Percentiles rank a stretch among this genome's conserved stretches.
These are phyloP conservation scores for Nephelium lappaceum DNA, from an alignment of 345 rosid genomes.

Conservation along the genomic window DNA sequence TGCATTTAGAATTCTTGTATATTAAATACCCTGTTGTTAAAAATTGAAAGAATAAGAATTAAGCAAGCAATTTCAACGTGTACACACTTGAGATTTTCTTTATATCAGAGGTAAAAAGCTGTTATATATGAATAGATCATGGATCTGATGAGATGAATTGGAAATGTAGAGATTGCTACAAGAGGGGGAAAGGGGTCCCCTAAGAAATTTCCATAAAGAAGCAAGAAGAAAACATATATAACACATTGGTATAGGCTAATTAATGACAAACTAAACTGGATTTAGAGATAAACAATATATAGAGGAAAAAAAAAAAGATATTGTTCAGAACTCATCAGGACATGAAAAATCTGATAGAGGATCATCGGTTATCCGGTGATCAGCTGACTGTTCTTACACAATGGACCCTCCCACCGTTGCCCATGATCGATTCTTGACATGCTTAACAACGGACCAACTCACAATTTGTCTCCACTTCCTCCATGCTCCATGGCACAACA, in stretches of 20 bases:
- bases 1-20: not conserved
- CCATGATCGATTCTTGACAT: not conserved
- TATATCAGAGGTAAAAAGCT: not conserved
- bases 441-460: not conserved
- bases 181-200: not conserved
- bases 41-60: not conserved
- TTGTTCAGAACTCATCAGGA: not conserved
- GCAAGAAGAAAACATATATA: not conserved
- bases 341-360: not conserved
- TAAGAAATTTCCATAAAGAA: not conserved
- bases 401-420: not conserved
- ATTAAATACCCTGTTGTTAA: not conserved
- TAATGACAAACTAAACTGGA: slow-evolving; percentile 2
- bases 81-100: not conserved
- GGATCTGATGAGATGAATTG: not conserved
- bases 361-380: not conserved
- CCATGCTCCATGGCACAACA: not conserved
- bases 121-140: not conserved
- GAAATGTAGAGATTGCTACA: not conserved
- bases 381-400: not conserved
- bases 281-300: not conserved
- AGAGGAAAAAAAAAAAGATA: not conserved
- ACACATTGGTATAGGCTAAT: not conserved
- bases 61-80: not conserved
- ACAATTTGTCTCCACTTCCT: not conserved